Base-by-base conservation (phyloP, 371 early-diverging fungal genomes). In the Rhizopus arrhizus region DNA sequence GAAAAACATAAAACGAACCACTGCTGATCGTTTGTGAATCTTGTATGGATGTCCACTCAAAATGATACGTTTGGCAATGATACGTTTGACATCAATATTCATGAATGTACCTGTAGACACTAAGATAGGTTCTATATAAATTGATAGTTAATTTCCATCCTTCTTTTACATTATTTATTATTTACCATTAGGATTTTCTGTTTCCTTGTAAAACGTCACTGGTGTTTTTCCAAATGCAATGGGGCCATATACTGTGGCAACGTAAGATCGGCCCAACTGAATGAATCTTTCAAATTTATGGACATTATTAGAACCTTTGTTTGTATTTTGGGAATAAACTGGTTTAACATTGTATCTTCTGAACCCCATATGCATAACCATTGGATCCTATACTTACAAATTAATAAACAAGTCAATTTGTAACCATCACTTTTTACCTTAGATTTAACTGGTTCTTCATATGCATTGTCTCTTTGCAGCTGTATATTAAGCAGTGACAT, bases 1-100 rank as follows among this genome's bases (percentile, higher is more conserved):
- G 81, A 93, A 94, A 84, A 98, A 97, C 98, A 98, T 98, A 84
- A 84, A 95, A 51, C 97, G 89, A 57, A 97, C 84, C 15, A 96
- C 96, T 6, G 96, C 97, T 28, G 92, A 85, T 47, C 91, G 87
- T 74, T 91, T 92, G 78, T 96, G 89, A 59, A 95, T 85, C 75
- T 94, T 94, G 88, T 85, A 95, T 32, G 97, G 97, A 73, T 95
- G 91, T 51, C 97, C 98, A 28, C 96, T 95, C 32, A 98, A 84
- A 41, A 95, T 83, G 50, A 96, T 90, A 53, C 97, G 91, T 78
- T 96, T 97, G 65, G 95, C 94, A 62, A 96, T 75, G 64, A 97
- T 93, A 47, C 97, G 89, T 61, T 83, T 81, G 11, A 94, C 90
- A 70, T 94, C 88, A 3, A 85, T 81, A 56, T 89, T 85, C 68